Conservation (phyloP, 2,329 filamentous ascomycete genomes). For the Beauveria caledonica region DNA sequence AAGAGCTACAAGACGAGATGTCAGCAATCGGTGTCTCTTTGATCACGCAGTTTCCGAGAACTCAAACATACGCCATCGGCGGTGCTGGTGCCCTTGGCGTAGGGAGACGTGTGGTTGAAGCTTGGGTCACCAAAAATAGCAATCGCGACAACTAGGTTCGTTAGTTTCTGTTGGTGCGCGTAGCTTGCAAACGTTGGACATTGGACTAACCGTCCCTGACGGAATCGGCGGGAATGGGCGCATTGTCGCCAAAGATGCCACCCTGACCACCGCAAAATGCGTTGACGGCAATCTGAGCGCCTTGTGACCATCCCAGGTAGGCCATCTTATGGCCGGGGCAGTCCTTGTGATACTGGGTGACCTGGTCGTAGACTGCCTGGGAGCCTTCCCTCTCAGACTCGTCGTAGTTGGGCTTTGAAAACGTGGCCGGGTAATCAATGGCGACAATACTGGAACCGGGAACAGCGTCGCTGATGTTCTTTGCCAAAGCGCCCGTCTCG, state of each 20-base stretch:
- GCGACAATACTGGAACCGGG: conserved; percentile 26
- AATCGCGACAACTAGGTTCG: conserved; percentile 29
- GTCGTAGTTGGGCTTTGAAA: conserved; percentile 24
- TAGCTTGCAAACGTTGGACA: neutral
- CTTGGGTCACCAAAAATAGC: conserved; percentile 34
- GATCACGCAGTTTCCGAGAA: too few relatives aligned
- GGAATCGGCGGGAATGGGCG: conserved; percentile 19
- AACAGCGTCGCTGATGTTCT: conserved; percentile 24
- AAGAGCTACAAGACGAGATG: conserved; percentile 24
- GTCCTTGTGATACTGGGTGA: conserved; percentile 24
- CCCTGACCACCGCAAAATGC: conserved; percentile 30
- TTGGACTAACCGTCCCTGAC: conserved; percentile 26
- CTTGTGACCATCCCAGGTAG: conserved; percentile 35
- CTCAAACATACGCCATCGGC: conserved; percentile 27
- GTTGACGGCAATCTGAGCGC: conserved; percentile 31
- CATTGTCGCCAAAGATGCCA: conserved; percentile 19
- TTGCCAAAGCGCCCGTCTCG: conserved; percentile 24
- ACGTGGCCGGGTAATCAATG: conserved; percentile 31
- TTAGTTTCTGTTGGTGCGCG: conserved; percentile 6
- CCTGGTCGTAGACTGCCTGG: conserved; percentile 21
- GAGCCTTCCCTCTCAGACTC: conserved; percentile 28
- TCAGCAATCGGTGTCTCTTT: neutral
- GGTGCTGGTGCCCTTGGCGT: conserved; percentile 29
- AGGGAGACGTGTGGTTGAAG: conserved; percentile 27
- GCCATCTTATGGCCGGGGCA: conserved; percentile 34